These are phyloP conservation scores for Eremothecium coryli DNA, from an alignment of 1,139 yeast genomes.

Conservation along the genomic window DNA sequence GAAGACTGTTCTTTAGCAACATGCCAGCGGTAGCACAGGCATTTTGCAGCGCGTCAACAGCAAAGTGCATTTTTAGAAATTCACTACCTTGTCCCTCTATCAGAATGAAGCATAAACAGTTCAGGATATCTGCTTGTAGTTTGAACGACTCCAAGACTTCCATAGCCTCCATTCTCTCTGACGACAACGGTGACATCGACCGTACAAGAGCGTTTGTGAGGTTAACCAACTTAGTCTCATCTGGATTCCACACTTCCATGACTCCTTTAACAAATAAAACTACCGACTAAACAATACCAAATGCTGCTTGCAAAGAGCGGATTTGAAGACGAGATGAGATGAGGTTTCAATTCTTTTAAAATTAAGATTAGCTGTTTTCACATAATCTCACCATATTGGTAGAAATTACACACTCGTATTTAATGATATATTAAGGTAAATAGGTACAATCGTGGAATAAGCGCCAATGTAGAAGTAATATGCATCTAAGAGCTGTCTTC, in stretches of 20 bases:
- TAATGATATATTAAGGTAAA: too few species aligned
- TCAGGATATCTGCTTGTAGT: constrained; percentile 63
- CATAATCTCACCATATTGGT: too few species aligned
- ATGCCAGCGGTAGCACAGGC: constrained; percentile 87
- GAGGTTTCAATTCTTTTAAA: not conserved
- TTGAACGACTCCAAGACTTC: constrained; percentile 63
- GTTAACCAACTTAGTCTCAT: constrained; percentile 51
- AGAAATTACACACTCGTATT: too few species aligned
- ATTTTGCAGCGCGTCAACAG: constrained; percentile 31
- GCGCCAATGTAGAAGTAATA: too few species aligned
- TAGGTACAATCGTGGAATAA: too few species aligned
- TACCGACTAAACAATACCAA: not conserved
- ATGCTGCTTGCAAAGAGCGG: not conserved
- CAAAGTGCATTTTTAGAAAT: constrained; percentile 27
- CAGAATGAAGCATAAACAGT: constrained; percentile 64
- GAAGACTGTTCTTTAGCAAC: constrained; percentile 64
- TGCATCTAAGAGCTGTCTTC: too few species aligned
- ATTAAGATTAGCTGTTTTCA: too few species aligned
- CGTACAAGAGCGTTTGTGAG: constrained; percentile 55
- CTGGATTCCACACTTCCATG: constrained; percentile 48
- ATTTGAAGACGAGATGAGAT: not conserved
- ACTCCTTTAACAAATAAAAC: not conserved
- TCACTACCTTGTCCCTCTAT: constrained; percentile 42
- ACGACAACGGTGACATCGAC: constrained; percentile 50
- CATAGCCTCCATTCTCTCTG: constrained; percentile 49